These are phyloP conservation scores for Clausena lansium DNA, from an alignment of 345 rosid genomes.

Conservation along the genomic window DNA sequence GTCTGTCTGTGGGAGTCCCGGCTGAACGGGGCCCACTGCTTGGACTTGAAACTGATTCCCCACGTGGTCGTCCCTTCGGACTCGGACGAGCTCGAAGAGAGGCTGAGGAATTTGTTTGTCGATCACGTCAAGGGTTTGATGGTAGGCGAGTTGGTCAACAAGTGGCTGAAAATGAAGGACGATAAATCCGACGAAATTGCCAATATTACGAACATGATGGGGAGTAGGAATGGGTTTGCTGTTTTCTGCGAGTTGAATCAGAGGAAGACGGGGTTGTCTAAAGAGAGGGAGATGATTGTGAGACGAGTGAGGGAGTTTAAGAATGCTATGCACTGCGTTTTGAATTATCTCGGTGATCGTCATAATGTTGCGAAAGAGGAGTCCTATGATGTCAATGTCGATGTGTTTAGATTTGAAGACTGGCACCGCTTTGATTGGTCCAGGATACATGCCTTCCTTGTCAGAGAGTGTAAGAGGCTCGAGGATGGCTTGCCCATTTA, in stretches of 20 bases:
- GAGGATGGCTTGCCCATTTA: conserved; percentile 80
- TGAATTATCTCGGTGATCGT: conserved; percentile 38
- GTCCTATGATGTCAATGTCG: not conserved
- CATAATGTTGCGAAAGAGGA: conserved; percentile 6
- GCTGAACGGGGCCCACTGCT: conserved; percentile 32
- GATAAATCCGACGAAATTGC: conserved; percentile 29
- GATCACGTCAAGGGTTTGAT: conserved; percentile 33
- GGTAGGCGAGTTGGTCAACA: conserved; percentile 42
- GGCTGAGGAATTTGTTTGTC: conserved; percentile 37
- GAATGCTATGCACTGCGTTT: conserved; percentile 47
- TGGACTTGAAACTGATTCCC: conserved; percentile 31
- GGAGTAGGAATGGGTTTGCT: too few relatives aligned
- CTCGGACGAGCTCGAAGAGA: conserved; percentile 35
- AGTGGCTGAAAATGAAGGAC: conserved; percentile 31
- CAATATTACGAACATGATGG: not conserved
- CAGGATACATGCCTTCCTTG: conserved; percentile 44
- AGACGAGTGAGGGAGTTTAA: conserved; percentile 57
- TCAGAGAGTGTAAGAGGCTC: conserved; percentile 72
- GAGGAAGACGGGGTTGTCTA: conserved; percentile 28
- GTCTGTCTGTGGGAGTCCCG: conserved; percentile 43
- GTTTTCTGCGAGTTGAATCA: conserved; percentile 13
- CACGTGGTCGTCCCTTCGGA: conserved; percentile 39
- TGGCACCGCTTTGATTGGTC: conserved; percentile 43
- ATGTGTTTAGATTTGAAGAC: conserved; percentile 38
- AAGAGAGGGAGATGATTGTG: conserved; percentile 36